These are phyloP conservation scores for Colletotrichum spaethianum DNA, from an alignment of 2,329 filamentous ascomycete genomes.

Conservation along the genomic window DNA sequence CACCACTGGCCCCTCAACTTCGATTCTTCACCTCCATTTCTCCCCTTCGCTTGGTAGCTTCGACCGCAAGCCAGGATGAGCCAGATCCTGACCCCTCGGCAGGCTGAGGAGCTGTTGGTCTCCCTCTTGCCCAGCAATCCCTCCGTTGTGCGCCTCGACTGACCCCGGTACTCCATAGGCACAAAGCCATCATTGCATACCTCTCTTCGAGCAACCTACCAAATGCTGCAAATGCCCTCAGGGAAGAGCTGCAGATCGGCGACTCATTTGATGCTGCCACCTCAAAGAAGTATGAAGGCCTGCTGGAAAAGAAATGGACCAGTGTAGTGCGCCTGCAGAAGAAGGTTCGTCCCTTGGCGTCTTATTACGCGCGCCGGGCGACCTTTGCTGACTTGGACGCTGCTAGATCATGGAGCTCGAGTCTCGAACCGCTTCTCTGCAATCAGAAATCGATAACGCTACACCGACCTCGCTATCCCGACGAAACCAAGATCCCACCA, in stretches of 20 bases:
- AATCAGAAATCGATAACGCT: slow-evolving; percentile 86
- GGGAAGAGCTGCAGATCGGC: slow-evolving; percentile 82
- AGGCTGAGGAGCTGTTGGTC: slow-evolving; percentile 87
- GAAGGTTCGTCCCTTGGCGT: slow-evolving; percentile 72
- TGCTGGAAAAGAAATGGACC: slow-evolving; percentile 99
- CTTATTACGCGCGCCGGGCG: not conserved
- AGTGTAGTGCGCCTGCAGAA: slow-evolving; percentile 95
- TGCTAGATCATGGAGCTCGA: slow-evolving; percentile 93
- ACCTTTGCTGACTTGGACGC: slow-evolving; percentile 6
- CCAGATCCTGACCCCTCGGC: slow-evolving; percentile 81
- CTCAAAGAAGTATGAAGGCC: slow-evolving; percentile 92
- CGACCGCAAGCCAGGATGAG: slow-evolving; percentile 68
- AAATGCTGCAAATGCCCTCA: slow-evolving; percentile 78
- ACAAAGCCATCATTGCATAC: slow-evolving; percentile 95
- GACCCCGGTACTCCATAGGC: slow-evolving; percentile 64
- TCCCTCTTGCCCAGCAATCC: not conserved
- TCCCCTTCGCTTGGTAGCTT: slow-evolving; percentile 4
- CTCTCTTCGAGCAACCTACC: slow-evolving; percentile 80
- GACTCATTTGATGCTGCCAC: slow-evolving; percentile 82
- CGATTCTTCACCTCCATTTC: not conserved
- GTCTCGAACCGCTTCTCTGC: slow-evolving; percentile 78
- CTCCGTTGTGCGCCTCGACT: slow-evolving; percentile 30
- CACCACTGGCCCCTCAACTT: not conserved
- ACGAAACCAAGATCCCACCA: slow-evolving; percentile 85
- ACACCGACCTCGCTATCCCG: slow-evolving; percentile 83